Base-by-base conservation (phyloP, 257 asterid species). In the Solanum medicagineum region DNA sequence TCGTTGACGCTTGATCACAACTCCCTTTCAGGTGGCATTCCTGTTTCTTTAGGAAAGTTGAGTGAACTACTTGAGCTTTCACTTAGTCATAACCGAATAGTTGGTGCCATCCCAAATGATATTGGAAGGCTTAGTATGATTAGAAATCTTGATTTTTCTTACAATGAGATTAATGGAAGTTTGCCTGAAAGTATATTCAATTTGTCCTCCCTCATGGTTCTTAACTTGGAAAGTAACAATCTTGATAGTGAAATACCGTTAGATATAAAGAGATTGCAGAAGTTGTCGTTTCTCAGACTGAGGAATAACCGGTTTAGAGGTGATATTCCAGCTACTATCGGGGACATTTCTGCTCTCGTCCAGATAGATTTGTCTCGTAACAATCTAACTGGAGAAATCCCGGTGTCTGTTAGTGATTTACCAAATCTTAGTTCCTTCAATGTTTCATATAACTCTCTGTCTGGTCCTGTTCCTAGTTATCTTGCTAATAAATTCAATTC, bases 371-470 rank as follows among this genome's bases (percentile, higher is more conserved):
- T 96, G 24, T 88, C 98, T n/a, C 87, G 81, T 8, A 96, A 96
- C 88, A 86, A 88, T 75, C 86, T 96, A 49, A 89, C 62, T 62
- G 99, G 96, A 77, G 94, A 92, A 84, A 95, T 97, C 66, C 98
- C 99, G 17, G 16, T 24, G 81, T 91, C 97, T 81, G 71, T 94
- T 2, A 94, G 91, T 44, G 93, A 91, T 70, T 88, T 95, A 56
- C 92, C 93, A 3, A 89, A 83, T 87, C 96, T 97, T 24, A 87
- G 36, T 24, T 88, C 91, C 7, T 95, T 97, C 85, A 93, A 94
- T 83, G 94, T 93, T 77, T 97, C 99, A 0, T 94, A 92, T 47
- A 97, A 97, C 89, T 90, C 91, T 45, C 94, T 97, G 16, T 92
- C 98, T 15, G 98, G 99, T 11, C 88, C 88, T 24, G 96, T 95